These are phyloP conservation scores for Thymus quinquecostatus DNA, from an alignment of 257 asterid genomes.

Conservation along the genomic window DNA sequence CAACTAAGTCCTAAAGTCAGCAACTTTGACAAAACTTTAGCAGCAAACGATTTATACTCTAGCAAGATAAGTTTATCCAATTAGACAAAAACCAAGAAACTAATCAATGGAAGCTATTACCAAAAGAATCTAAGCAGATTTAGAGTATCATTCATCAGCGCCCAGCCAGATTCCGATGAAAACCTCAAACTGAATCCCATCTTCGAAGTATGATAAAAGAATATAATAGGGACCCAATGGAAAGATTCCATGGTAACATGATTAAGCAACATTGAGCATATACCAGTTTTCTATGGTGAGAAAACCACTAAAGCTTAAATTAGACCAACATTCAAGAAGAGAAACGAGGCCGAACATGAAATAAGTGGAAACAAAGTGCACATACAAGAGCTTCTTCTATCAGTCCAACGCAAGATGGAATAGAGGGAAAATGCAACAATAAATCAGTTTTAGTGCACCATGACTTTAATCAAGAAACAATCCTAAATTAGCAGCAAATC, in stretches of 20 bases:
- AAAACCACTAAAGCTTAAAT: not conserved
- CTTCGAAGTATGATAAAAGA: too few species aligned
- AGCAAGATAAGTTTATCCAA: too few species aligned
- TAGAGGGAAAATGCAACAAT: not conserved
- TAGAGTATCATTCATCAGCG: too few species aligned
- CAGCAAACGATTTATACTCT: too few species aligned
- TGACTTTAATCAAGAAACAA: not conserved
- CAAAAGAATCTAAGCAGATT: not conserved
- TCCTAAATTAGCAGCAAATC: not conserved
- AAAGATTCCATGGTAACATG: not conserved
- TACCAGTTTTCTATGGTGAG: not conserved
- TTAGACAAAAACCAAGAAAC: not conserved
- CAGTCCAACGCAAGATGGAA: not conserved
- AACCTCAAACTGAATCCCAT: not conserved
- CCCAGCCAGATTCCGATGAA: not conserved
- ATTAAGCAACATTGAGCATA: not conserved
- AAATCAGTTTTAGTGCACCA: not conserved
- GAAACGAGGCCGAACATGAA: not conserved
- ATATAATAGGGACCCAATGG: too few species aligned
- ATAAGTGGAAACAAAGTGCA: not conserved
- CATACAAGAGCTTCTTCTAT: not conserved
- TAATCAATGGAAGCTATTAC: not conserved
- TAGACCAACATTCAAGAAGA: not conserved
- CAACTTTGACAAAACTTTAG: not conserved
- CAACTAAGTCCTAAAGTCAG: too few species aligned